Percentiles rank a stretch among this genome's conserved stretches.
phyloP scores from a whole-genome alignment of 1,284 basidiomycete species.

The Phaffia rhodozyma region DNA sequence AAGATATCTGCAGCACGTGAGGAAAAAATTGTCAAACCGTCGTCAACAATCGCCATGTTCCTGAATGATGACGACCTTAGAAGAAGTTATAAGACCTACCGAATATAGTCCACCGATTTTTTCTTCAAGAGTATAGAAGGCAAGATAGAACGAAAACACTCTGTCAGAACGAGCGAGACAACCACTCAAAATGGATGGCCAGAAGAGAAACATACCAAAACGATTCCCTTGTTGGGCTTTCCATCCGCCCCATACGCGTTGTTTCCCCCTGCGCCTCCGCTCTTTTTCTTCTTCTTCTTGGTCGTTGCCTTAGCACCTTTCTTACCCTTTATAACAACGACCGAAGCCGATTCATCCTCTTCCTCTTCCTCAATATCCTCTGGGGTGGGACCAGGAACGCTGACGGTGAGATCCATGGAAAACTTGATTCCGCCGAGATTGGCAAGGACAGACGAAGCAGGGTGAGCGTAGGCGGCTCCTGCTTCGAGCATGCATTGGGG shows the following conservation, averaged over 20 bases:
- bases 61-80: neutral
- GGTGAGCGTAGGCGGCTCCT: neutral
- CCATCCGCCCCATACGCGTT: slow-evolving; percentile 16
- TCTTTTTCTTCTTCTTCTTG: slow-evolving; percentile 5
- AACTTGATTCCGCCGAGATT: neutral
- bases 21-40: neutral
- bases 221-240: slow-evolving; percentile 85
- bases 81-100: slow-evolving; percentile 35
- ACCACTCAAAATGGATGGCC: no score
- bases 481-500: slow-evolving; percentile 39
- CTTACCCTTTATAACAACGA: neutral
- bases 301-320: neutral
- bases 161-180: no score
- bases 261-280: slow-evolving; percentile 1
- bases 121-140: slow-evolving; percentile 25
- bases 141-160: no score
- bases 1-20: slow-evolving; percentile 44
- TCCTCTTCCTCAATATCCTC: slow-evolving; percentile 6
- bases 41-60: neutral
- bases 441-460: neutral
- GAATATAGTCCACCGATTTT: slow-evolving; percentile 79
- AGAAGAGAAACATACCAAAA: slow-evolving; percentile 36
- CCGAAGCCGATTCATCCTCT: neutral
- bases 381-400: neutral
- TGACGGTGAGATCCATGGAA: neutral